Conservation (phyloP, 441 rosid genomes). For the Erodium chrysanthum region DNA sequence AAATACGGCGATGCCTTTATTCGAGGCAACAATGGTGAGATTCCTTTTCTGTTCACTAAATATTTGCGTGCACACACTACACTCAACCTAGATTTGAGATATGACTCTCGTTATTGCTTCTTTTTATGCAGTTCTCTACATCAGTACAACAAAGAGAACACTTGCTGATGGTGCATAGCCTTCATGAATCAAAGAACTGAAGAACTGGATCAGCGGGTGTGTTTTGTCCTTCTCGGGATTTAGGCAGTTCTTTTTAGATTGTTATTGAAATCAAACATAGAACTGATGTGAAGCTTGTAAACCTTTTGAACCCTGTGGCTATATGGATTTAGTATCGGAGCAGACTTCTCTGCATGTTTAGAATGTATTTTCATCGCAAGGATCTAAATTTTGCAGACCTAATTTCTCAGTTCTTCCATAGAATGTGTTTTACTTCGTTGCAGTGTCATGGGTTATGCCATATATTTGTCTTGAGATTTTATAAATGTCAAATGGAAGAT, state of each 20-base stretch:
- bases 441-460: neutral
- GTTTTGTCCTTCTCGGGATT: neutral
- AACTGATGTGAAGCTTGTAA: neutral
- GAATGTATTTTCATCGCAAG: neutral
- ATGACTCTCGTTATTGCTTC: neutral
- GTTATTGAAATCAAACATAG: neutral
- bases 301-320: neutral
- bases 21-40: conserved; percentile 71
- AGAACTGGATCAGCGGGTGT: neutral
- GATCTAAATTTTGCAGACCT: neutral
- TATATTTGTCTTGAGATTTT: no score
- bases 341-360: neutral
- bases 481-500: no score
- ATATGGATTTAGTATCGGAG: neutral
- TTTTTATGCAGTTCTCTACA: conserved; percentile 53
- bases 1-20: conserved; percentile 86
- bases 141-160: conserved; percentile 45
- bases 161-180: conserved; percentile 55
- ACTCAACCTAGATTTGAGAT: neutral
- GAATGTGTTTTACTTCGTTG: neutral
- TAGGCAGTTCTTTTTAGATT: neutral
- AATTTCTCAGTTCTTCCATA: neutral
- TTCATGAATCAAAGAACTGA: neutral
- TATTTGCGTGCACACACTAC: neutral
- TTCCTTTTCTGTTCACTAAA: neutral